A percentile compares a stretch with the other conserved stretches of the same genome.
Evolutionary conservation across 1,139 yeast genomes (phyloP).

Genomic region (Nakaseomyces uthaithaninus): DNA sequence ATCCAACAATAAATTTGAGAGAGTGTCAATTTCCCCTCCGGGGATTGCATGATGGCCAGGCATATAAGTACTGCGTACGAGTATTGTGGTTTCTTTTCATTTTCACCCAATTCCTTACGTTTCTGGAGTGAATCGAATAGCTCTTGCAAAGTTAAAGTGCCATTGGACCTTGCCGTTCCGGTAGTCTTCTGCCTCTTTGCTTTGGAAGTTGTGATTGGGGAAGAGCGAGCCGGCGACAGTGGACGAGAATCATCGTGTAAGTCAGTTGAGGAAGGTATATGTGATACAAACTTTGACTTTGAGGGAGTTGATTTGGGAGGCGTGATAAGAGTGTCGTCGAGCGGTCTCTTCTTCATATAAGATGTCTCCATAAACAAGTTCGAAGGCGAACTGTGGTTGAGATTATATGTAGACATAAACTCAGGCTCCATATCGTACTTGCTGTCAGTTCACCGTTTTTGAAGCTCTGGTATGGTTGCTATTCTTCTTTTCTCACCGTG

Average conservation of each 20-base stretch:
- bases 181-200: slow-evolving; percentile 17
- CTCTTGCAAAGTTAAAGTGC: slow-evolving; percentile 20
- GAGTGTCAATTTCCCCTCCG: slow-evolving; percentile 68
- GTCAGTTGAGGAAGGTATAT: background rate
- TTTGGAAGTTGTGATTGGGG: slow-evolving; percentile 31
- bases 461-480: background rate
- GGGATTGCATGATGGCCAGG: slow-evolving; percentile 84
- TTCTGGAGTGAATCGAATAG: slow-evolving; percentile 20
- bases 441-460: background rate
- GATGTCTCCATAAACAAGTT: slow-evolving; percentile 1
- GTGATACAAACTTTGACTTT: background rate
- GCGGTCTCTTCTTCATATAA: slow-evolving; percentile 3
- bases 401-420: slow-evolving; percentile 3
- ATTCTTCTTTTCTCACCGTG: background rate
- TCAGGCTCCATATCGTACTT: slow-evolving; percentile 8
- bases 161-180: slow-evolving; percentile 17
- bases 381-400: slow-evolving; percentile 3
- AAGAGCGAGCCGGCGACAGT: slow-evolving; percentile 45
- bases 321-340: slow-evolving; percentile 3
- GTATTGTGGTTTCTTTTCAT: slow-evolving; percentile 68
- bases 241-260: slow-evolving; percentile 12
- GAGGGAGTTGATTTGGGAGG: slow-evolving; percentile 5
- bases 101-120: slow-evolving; percentile 23
- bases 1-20: slow-evolving; percentile 94
- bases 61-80: slow-evolving; percentile 93